phyloP scores from a whole-genome alignment of 2,329 filamentous ascomycete genomes.

The Drechslerella coelobrocha region DNA sequence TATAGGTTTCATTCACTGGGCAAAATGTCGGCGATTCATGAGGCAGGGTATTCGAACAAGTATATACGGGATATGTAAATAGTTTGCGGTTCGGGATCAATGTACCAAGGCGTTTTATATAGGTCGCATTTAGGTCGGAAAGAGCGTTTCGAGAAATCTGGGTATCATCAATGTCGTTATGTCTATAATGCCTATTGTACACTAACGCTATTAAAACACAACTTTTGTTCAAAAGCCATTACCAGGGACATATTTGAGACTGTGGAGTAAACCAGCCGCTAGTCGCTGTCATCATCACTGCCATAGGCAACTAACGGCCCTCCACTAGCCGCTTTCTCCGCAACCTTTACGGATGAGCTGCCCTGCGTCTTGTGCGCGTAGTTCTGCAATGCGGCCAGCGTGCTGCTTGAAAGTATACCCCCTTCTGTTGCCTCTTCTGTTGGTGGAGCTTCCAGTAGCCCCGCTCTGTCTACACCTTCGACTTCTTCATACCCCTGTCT shows the following conservation, averaged over 20 bases:
- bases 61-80: slow-evolving; percentile 3
- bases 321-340: slow-evolving; percentile 64
- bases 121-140: neutral
- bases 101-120: slow-evolving; percentile 9
- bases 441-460: slow-evolving; percentile 57
- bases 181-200: slow-evolving; percentile 48
- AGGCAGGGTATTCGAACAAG: neutral
- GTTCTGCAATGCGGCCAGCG: slow-evolving; percentile 76
- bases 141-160: slow-evolving; percentile 8
- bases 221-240: slow-evolving; percentile 21
- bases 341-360: slow-evolving; percentile 58
- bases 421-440: slow-evolving; percentile 59
- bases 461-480: slow-evolving; percentile 59
- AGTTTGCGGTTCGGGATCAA: slow-evolving; percentile 21
- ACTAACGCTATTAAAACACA: slow-evolving; percentile 47
- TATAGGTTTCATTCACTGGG: slow-evolving; percentile 56
- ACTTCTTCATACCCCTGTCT: slow-evolving; percentile 64
- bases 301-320: slow-evolving; percentile 87
- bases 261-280: neutral
- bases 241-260: too few species aligned
- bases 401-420: slow-evolving; percentile 82
- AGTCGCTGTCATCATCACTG: slow-evolving; percentile 75
- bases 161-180: slow-evolving; percentile 47
- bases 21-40: neutral
- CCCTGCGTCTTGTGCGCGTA: slow-evolving; percentile 60